Percentiles rank a stretch among this genome's conserved stretches.
Evolutionary conservation across 2,329 filamentous ascomycete genomes (phyloP).

Genomic region (Lachnellula cervina): DNA sequence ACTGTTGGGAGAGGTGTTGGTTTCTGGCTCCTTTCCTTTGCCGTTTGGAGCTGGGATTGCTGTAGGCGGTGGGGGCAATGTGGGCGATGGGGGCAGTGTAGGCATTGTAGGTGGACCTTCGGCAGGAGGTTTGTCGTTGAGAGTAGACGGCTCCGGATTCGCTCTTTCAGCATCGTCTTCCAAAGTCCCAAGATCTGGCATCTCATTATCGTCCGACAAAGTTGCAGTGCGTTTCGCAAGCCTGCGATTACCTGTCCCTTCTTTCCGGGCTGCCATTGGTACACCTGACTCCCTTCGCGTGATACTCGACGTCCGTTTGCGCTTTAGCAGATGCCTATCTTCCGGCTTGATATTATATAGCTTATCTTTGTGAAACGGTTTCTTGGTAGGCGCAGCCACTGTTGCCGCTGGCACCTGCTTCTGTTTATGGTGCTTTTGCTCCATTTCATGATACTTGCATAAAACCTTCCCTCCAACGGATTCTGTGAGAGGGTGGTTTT

Average conservation of each 20-base stretch:
- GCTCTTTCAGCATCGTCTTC: neutral
- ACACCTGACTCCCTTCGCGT: too few relatives aligned
- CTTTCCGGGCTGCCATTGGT: too few relatives aligned
- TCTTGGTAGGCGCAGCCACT: neutral
- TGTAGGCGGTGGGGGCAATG: too few relatives aligned
- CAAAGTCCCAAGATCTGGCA: neutral
- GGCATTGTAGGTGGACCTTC: neutral
- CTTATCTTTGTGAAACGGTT: slow-evolving; percentile 17
- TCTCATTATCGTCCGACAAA: neutral
- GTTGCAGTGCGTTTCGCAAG: neutral
- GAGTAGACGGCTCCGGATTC: neutral
- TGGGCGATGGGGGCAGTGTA: neutral
- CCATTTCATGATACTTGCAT: neutral
- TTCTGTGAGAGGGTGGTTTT: neutral
- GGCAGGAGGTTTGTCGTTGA: neutral
- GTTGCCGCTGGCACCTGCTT: neutral
- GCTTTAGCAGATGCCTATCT: neutral
- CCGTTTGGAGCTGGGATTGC: too few relatives aligned
- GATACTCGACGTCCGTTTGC: neutral
- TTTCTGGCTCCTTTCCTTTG: neutral
- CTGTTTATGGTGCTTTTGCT: slow-evolving; percentile 1
- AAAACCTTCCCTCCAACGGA: neutral
- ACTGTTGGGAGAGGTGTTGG: neutral
- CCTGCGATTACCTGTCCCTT: too few relatives aligned
- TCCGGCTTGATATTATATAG: slow-evolving; percentile 9